A percentile compares a stretch with the other conserved stretches of the same genome.
phyloP scores from a whole-genome alignment of 1,284 basidiomycete genomes.

The Rhodotorula glutinis region DNA sequence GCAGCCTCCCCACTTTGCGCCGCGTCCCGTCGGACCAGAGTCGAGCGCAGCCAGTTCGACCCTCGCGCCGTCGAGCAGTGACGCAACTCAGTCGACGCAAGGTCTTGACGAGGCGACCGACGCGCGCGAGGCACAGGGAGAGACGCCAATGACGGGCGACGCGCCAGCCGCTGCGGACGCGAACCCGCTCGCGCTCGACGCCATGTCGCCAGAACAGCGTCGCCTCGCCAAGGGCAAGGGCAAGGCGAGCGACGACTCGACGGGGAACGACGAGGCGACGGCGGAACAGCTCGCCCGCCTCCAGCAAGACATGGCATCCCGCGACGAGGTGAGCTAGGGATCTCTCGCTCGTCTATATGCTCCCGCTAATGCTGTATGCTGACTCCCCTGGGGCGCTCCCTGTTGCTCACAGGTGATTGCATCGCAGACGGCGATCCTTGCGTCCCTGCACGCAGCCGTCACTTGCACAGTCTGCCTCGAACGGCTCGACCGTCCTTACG shows the following conservation, averaged over 20 bases:
- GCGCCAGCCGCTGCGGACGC: neutral
- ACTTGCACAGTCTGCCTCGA: conserved; percentile 37
- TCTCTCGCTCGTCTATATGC: neutral
- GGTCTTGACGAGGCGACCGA: too few species aligned
- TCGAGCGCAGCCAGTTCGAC: too few species aligned
- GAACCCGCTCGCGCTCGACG: conserved; percentile 2
- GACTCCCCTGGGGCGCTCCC: too few species aligned
- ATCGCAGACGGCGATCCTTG: conserved; percentile 19
- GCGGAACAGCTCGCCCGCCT: conserved; percentile 1
- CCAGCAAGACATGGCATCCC: conserved; percentile 7
- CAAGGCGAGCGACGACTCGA: conserved; percentile 6
- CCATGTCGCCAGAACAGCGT: conserved; percentile 10
- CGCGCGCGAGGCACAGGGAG: too few species aligned
- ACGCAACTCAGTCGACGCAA: too few species aligned
- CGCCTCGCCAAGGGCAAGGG: conserved; percentile 27
- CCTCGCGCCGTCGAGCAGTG: too few species aligned
- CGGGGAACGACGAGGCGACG: neutral
- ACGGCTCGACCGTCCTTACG: conserved; percentile 32
- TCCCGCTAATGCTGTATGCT: too few species aligned
- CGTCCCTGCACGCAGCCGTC: conserved; percentile 20
- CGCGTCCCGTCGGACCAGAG: too few species aligned
- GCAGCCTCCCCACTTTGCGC: neutral
- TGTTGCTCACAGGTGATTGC: conserved; percentile 32
- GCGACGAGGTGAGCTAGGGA: neutral
- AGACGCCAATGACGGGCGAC: neutral